Base-by-base conservation (phyloP, 2,329 filamentous ascomycete genomes). In the Hymenoscyphus salicellus region DNA sequence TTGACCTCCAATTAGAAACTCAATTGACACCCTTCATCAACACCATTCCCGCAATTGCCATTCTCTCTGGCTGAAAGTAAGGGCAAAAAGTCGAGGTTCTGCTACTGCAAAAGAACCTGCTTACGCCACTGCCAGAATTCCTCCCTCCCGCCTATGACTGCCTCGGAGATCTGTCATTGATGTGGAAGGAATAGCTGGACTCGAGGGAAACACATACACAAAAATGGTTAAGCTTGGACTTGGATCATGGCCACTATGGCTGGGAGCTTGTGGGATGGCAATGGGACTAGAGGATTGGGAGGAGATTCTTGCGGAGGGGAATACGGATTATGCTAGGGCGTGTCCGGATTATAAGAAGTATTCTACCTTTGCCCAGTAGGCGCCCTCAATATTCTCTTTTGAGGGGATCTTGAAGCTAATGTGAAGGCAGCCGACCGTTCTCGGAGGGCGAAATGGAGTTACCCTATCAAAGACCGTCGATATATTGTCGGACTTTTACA, bases 401-500 rank as follows among this genome's bases (percentile, higher is more conserved):
- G 17, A 2, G 46, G 20, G 6, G 5, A 26, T 14, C 14, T 2
- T 14, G 6, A 43, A 16, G 55, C 69, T 73, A 60, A 75, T 61
- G 10, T 38, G 52, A 38, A 8, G 2, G 11, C 67, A 96, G 93
- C 76, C 83, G 82, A 23, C 95, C 95, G 0, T 85, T 89, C 67
- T 97, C 92, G 77, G 81, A 88, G 23, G 95, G 95, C 0, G 89
- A 90, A 4, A 83, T 96, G 73, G 81, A 83, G 61, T 83, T 99
- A 1, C 93, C 95, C 0, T 98, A 87, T 77, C 95, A 99, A 76
- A 85, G 95, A 65, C 95, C 95, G 2, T 86, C 88, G 36, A 81
- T 82, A 63, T 84, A 86, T 75, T 99, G 95, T 77, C 91, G 95
- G 68, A 97, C 93, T 0, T 99, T 98, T 78, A 85, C 87, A 63